Conservation (phyloP, 2,329 filamentous ascomycete species). For the Colletotrichum musicola region DNA sequence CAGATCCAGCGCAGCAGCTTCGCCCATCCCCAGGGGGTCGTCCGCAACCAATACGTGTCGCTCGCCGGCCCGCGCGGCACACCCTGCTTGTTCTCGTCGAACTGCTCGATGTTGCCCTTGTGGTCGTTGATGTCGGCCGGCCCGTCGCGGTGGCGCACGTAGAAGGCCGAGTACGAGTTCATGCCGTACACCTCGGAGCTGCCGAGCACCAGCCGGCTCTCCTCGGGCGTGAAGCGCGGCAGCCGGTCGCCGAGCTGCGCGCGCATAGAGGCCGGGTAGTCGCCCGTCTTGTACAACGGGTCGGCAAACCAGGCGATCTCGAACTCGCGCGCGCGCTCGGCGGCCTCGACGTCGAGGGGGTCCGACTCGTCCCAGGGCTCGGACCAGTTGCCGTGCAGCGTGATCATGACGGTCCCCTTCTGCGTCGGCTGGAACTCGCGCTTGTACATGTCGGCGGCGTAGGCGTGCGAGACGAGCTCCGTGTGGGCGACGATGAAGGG, state of each 20-base stretch:
- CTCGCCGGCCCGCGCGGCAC: slow-evolving; percentile 50
- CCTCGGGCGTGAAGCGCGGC: slow-evolving; percentile 53
- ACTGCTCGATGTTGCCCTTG: slow-evolving; percentile 53
- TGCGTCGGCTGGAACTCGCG: slow-evolving; percentile 53
- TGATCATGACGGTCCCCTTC: slow-evolving; percentile 55
- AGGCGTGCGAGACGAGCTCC: slow-evolving; percentile 53
- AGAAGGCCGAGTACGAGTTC: slow-evolving; percentile 58
- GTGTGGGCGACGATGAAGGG: slow-evolving; percentile 56
- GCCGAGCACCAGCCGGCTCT: slow-evolving; percentile 52
- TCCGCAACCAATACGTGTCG: slow-evolving; percentile 55
- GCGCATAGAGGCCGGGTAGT: slow-evolving; percentile 56
- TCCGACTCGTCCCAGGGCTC: slow-evolving; percentile 54
- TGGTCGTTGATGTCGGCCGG: slow-evolving; percentile 54
- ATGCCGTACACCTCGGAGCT: slow-evolving; percentile 57
- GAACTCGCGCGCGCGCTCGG: slow-evolving; percentile 55
- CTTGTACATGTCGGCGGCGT: slow-evolving; percentile 53
- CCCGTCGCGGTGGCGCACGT: slow-evolving; percentile 49
- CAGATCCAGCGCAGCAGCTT: slow-evolving; percentile 57
- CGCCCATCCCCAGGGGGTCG: slow-evolving; percentile 53
- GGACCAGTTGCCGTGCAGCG: slow-evolving; percentile 56
- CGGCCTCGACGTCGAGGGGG: slow-evolving; percentile 51
- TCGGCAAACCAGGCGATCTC: slow-evolving; percentile 58
- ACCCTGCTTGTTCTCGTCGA: slow-evolving; percentile 51
- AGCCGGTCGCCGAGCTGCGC: slow-evolving; percentile 53
- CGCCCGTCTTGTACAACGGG: slow-evolving; percentile 52